Evolutionary conservation across 2,329 filamentous ascomycete species (phyloP).

Genomic region (Fusarium xyrophilum): DNA sequence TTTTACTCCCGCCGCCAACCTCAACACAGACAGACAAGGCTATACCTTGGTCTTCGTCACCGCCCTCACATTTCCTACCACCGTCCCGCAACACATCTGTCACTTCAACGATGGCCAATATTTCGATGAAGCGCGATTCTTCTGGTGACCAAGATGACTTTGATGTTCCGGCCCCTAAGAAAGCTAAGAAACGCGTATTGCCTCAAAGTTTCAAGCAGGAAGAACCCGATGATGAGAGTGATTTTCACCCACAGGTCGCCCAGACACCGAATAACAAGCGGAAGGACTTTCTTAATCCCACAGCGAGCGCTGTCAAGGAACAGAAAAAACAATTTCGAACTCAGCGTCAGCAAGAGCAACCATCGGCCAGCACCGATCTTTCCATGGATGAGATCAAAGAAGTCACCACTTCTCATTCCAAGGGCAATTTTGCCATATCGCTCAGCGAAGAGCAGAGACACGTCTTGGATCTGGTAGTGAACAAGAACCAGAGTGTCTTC

Average conservation of each 20-base stretch:
- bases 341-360: conserved; percentile 53
- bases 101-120: conserved; percentile 29
- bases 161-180: conserved; percentile 41
- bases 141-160: conserved; percentile 42
- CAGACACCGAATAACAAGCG: conserved; percentile 41
- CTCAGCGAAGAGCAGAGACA: conserved; percentile 87
- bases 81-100: conserved; percentile 39
- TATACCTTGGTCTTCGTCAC: conserved; percentile 78
- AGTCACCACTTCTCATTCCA: conserved; percentile 42
- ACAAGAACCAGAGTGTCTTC: conserved; percentile 87
- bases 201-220: conserved; percentile 56
- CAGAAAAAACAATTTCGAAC: conserved; percentile 77
- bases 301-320: conserved; percentile 57
- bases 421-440: conserved; percentile 61
- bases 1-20: conserved; percentile 41
- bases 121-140: conserved; percentile 53
- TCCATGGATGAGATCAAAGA: conserved; percentile 51
- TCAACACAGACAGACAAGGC: conserved; percentile 39
- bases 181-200: conserved; percentile 68
- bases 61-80: conserved; percentile 56
- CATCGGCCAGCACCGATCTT: conserved; percentile 47
- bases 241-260: conserved; percentile 5
- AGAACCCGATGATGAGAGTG: conserved; percentile 47
- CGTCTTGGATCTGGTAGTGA: conserved; percentile 82
- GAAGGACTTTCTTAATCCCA: conserved; percentile 39